Conservation (phyloP, 2,329 filamentous ascomycete genomes). For the Fusarium luffae region DNA sequence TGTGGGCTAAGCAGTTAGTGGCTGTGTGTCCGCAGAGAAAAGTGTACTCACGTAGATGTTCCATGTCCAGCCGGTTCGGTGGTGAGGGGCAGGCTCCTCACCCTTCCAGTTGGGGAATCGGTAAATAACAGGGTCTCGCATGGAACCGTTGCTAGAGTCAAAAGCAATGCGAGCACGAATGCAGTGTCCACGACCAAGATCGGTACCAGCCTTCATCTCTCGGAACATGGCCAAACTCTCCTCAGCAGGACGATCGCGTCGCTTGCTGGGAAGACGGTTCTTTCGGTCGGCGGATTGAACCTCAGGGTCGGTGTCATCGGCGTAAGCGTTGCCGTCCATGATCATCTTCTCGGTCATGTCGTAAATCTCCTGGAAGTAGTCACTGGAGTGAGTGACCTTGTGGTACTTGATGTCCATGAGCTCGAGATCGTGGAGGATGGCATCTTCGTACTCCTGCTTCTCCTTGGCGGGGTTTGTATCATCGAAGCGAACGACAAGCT, state of each 20-base stretch:
- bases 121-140: slow-evolving; percentile 97
- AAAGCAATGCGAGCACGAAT: slow-evolving; percentile 94
- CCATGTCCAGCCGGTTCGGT: slow-evolving; percentile 82
- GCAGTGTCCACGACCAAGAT: slow-evolving; percentile 85
- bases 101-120: slow-evolving; percentile 78
- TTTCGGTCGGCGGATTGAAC: slow-evolving; percentile 87
- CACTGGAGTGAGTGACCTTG: slow-evolving; percentile 86
- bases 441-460: slow-evolving; percentile 94
- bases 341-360: slow-evolving; percentile 87
- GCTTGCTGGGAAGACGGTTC: slow-evolving; percentile 83
- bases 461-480: slow-evolving; percentile 98
- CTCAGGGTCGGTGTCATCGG: slow-evolving; percentile 92
- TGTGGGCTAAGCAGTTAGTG: slow-evolving; percentile 61
- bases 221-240: slow-evolving; percentile 88
- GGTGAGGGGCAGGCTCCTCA: slow-evolving; percentile 63
- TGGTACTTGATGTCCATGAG: slow-evolving; percentile 94
- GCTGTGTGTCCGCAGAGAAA: no score
- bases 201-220: slow-evolving; percentile 89
- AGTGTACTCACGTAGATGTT: slow-evolving; percentile 74
- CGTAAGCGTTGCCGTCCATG: slow-evolving; percentile 87
- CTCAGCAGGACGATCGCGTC: slow-evolving; percentile 81
- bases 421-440: slow-evolving; percentile 90
- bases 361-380: slow-evolving; percentile 95
- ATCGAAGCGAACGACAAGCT: slow-evolving; percentile 90
- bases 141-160: slow-evolving; percentile 92